Evolutionary conservation across 2,329 filamentous ascomycete genomes (phyloP).

Genomic region (Sporothrix globosa): DNA sequence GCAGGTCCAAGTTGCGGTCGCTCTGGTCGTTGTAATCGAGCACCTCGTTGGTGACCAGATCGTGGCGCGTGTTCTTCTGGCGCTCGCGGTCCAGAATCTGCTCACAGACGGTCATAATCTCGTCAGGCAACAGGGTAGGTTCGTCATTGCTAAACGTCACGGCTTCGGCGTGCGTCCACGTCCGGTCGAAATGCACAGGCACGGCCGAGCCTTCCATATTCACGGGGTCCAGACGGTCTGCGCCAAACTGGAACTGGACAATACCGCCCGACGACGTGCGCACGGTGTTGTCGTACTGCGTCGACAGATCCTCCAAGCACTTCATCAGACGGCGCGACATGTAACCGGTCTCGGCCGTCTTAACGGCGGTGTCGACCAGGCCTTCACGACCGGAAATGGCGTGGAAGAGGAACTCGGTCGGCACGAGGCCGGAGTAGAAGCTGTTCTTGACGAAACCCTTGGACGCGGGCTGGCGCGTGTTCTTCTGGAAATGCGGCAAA

Average conservation of each 20-base stretch:
- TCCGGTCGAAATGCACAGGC: constrained; percentile 89
- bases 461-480: constrained; percentile 84
- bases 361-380: constrained; percentile 97
- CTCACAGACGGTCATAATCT: constrained; percentile 71
- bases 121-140: constrained; percentile 69
- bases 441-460: constrained; percentile 98
- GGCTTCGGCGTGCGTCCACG: constrained; percentile 79
- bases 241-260: constrained; percentile 96
- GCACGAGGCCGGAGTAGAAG: constrained; percentile 89
- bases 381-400: constrained; percentile 98
- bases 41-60: constrained; percentile 62
- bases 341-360: constrained; percentile 97
- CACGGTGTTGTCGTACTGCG: constrained; percentile 92
- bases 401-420: constrained; percentile 96
- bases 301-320: constrained; percentile 90
- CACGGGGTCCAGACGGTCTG: constrained; percentile 91
- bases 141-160: constrained; percentile 80
- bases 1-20: constrained; percentile 71
- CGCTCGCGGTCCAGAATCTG: constrained; percentile 70
- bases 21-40: constrained; percentile 72
- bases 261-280: constrained; percentile 85
- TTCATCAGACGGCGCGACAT: constrained; percentile 99
- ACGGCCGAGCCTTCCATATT: constrained; percentile 96
- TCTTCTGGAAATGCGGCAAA: constrained; percentile 92
- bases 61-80: constrained; percentile 62